Percentiles rank a stretch among this genome's conserved stretches.
phyloP scores from a whole-genome alignment of 108 stramenopile species.

The Bacterosira constricta region DNA sequence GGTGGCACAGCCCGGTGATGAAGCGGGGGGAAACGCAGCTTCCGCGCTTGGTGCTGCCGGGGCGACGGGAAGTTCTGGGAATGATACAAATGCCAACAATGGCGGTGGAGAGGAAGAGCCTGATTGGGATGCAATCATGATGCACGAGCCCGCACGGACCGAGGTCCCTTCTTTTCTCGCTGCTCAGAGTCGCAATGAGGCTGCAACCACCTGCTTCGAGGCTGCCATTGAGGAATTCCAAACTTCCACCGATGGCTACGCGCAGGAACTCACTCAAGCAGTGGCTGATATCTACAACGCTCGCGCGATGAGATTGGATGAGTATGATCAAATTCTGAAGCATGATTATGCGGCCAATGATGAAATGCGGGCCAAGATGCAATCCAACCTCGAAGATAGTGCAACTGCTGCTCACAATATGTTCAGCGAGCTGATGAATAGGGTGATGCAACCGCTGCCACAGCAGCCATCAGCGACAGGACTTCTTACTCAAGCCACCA shows the following conservation, averaged over 20 bases:
- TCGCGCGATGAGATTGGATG: slow-evolving; percentile 27
- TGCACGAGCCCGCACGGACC: slow-evolving; percentile 48
- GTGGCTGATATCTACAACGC: slow-evolving; percentile 49
- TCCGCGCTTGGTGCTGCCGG: slow-evolving; percentile 6
- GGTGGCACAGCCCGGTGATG: slow-evolving; percentile 35
- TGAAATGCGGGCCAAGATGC: slow-evolving; percentile 41
- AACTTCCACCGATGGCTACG: background rate
- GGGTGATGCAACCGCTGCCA: slow-evolving; percentile 29
- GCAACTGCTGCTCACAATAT: slow-evolving; percentile 24
- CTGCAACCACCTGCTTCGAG: slow-evolving; percentile 30
- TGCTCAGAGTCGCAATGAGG: slow-evolving; percentile 22
- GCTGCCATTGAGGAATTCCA: slow-evolving; percentile 47
- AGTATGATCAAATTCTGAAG: slow-evolving; percentile 41
- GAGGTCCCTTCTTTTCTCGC: slow-evolving; percentile 47
- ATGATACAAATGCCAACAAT: background rate
- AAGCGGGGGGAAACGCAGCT: background rate
- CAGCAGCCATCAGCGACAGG: background rate
- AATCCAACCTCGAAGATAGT: slow-evolving; percentile 37
- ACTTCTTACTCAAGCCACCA: slow-evolving; percentile 10
- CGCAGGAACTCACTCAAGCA: slow-evolving; percentile 43
- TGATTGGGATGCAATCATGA: slow-evolving; percentile 44
- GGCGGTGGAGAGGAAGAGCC: slow-evolving; percentile 29
- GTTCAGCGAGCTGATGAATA: slow-evolving; percentile 38
- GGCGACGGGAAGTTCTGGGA: background rate
- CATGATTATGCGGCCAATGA: slow-evolving; percentile 41